phyloP scores from a whole-genome alignment of 805 yeast species.

The Candida silvicultrix region DNA sequence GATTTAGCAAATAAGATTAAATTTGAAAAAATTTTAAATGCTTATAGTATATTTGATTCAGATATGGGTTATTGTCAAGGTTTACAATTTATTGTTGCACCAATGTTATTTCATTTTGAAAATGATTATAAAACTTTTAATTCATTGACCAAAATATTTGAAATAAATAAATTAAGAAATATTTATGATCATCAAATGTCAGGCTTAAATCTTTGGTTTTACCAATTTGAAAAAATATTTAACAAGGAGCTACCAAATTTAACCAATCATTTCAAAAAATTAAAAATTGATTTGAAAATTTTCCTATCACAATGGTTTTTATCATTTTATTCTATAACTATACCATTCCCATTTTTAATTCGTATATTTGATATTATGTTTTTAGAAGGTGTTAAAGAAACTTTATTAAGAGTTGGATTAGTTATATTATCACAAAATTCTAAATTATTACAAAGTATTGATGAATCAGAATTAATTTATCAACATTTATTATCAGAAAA shows the following conservation, averaged over 20 bases:
- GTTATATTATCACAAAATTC: slow-evolving; percentile 45
- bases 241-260: slow-evolving; percentile 34
- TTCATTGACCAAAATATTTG: slow-evolving; percentile 51
- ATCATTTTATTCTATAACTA: slow-evolving; percentile 51
- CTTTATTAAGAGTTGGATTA: slow-evolving; percentile 48
- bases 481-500: slow-evolving; percentile 32
- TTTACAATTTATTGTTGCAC: slow-evolving; percentile 55
- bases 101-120: slow-evolving; percentile 39
- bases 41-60: slow-evolving; percentile 56
- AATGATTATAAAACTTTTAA: slow-evolving; percentile 38
- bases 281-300: slow-evolving; percentile 36
- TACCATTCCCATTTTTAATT: slow-evolving; percentile 46
- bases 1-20: slow-evolving; percentile 31
- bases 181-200: slow-evolving; percentile 48
- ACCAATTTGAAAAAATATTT: slow-evolving; percentile 42
- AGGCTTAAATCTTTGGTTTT: slow-evolving; percentile 45
- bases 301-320: slow-evolving; percentile 65
- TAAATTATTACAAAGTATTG: slow-evolving; percentile 27
- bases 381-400: slow-evolving; percentile 49
- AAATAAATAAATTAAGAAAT: slow-evolving; percentile 47
- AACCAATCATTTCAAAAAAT: slow-evolving; percentile 32
- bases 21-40: slow-evolving; percentile 51
- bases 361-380: slow-evolving; percentile 45
- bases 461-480: slow-evolving; percentile 34
- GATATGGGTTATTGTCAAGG: slow-evolving; percentile 71